Conservation (phyloP, 495 filamentous ascomycete genomes). For the Neurospora sp. region DNA sequence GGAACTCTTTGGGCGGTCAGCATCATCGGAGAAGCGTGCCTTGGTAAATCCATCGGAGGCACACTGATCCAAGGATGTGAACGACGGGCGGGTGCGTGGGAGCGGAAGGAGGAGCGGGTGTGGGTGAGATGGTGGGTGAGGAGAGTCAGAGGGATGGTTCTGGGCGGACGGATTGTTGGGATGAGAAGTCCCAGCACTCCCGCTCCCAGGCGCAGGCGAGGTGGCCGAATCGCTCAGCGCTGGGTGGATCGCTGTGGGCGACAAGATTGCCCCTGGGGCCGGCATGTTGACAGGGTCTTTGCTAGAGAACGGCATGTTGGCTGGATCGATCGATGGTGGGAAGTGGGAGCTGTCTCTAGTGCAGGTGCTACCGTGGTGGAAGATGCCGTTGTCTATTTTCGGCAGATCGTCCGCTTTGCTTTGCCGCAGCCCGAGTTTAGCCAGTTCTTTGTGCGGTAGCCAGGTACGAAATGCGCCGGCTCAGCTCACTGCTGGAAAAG, state of each 20-base stretch:
- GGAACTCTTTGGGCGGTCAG: conserved; percentile 13
- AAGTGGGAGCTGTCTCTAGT: conserved; percentile 15
- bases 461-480: not conserved
- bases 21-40: conserved; percentile 7
- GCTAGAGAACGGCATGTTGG: conserved; percentile 5
- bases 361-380: conserved; percentile 18
- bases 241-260: conserved; percentile 32
- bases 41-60: conserved; percentile 16
- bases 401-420: not conserved
- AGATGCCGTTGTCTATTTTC: not conserved
- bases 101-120: conserved; percentile 13
- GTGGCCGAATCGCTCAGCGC: conserved; percentile 17
- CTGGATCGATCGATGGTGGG: conserved; percentile 9
- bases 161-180: not conserved
- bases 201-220: not conserved
- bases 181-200: not conserved
- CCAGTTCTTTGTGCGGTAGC: not conserved
- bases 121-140: not conserved
- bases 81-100: conserved; percentile 2
- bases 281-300: conserved; percentile 17
- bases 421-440: not conserved
- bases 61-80: conserved; percentile 2
- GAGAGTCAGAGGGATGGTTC: not conserved
- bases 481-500: not conserved
- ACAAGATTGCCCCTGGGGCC: conserved; percentile 26